These are phyloP conservation scores for Wickerhamomyces sydowiorum DNA, from an alignment of 805 yeast genomes.

Conservation along the genomic window DNA sequence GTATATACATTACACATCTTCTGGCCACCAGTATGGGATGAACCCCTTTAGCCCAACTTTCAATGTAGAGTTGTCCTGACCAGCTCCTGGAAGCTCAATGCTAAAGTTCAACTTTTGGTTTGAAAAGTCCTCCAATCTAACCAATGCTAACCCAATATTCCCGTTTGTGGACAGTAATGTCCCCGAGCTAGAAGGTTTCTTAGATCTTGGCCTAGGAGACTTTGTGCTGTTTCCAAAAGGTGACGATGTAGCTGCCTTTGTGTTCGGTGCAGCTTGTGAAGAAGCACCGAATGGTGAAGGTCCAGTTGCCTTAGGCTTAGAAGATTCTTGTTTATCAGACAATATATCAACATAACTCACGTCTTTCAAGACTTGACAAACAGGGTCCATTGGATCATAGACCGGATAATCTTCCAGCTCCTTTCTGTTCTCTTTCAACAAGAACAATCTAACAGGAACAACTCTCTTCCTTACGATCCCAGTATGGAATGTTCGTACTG, in stretches of 20 bases:
- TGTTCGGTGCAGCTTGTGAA: not conserved
- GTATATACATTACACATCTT: slow-evolving; percentile 11
- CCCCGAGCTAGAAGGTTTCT: slow-evolving; percentile 40
- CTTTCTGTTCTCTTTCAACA: slow-evolving; percentile 12
- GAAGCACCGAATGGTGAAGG: slow-evolving; percentile 8
- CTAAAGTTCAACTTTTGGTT: slow-evolving; percentile 27
- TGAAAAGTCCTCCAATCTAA: slow-evolving; percentile 41
- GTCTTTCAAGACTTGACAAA: slow-evolving; percentile 7
- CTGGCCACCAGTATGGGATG: slow-evolving; percentile 78
- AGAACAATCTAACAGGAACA: slow-evolving; percentile 52
- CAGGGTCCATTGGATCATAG: slow-evolving; percentile 8
- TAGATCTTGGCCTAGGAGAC: slow-evolving; percentile 5
- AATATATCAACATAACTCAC: slow-evolving; percentile 15
- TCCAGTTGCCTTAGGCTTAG: slow-evolving; percentile 14
- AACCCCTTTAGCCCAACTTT: slow-evolving; percentile 44
- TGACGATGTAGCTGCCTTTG: slow-evolving; percentile 16
- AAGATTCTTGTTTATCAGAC: slow-evolving; percentile 10
- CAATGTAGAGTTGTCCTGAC: slow-evolving; percentile 13
- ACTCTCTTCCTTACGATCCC: slow-evolving; percentile 82
- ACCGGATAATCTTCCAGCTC: slow-evolving; percentile 16
- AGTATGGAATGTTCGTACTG: slow-evolving; percentile 78
- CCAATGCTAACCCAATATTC: slow-evolving; percentile 60
- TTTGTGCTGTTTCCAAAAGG: slow-evolving; percentile 32
- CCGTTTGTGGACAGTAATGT: slow-evolving; percentile 50
- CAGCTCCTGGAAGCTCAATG: slow-evolving; percentile 23